Percentiles rank a stretch among this genome's conserved stretches.
Conservation (phyloP, 2,329 filamentous ascomycete species). For the Ceratocystis huliohia region DNA sequence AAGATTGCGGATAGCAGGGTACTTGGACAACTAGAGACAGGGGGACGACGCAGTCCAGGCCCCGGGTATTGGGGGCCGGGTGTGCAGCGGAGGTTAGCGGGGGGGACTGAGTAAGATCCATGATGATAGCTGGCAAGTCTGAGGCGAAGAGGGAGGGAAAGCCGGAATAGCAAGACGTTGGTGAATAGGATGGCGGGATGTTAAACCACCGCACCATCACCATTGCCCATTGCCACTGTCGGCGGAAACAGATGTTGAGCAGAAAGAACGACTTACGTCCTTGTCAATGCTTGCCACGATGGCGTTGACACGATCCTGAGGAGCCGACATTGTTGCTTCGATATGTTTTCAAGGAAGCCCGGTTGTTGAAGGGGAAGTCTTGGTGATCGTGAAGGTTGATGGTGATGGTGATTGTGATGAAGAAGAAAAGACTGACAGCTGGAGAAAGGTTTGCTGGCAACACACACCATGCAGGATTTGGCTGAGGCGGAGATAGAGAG, state of each 20-base stretch:
- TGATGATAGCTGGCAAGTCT: too few species aligned
- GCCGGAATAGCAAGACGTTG: too few species aligned
- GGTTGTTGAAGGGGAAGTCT: too few species aligned
- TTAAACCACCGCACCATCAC: background rate
- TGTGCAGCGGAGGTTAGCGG: background rate
- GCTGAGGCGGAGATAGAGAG: background rate
- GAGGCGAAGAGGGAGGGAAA: too few species aligned
- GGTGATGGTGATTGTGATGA: background rate
- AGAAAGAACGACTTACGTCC: constrained; percentile 46
- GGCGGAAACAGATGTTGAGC: background rate
- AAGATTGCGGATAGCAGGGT: constrained; percentile 69
- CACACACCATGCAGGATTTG: too few species aligned
- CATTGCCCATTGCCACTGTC: background rate
- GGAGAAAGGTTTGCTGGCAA: background rate
- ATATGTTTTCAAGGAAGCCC: background rate
- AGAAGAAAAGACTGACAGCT: too few species aligned
- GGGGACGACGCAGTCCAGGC: background rate
- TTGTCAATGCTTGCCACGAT: constrained; percentile 70
- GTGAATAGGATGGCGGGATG: too few species aligned
- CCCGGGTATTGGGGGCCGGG: background rate
- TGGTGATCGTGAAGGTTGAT: background rate
- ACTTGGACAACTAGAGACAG: constrained; percentile 60
- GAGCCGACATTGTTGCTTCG: constrained; percentile 49
- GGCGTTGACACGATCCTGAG: constrained; percentile 64
- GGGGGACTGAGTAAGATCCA: background rate